Evolutionary conservation across 2,329 filamentous ascomycete species (phyloP).

Genomic region (Coleophoma eucalyptorum): DNA sequence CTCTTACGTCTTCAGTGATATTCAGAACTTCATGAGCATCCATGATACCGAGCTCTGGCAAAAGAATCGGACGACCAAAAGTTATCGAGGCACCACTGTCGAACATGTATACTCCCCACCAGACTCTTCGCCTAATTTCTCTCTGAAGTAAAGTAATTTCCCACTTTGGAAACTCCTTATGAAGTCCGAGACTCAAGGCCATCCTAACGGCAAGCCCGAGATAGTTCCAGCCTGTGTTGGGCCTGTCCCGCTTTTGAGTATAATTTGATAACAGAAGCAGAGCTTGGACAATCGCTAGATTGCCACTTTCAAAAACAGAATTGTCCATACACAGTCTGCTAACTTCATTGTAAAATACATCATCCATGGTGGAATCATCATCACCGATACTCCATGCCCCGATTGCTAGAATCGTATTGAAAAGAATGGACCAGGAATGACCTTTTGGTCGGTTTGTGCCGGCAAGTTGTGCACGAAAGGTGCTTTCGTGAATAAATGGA

Average conservation of each 20-base stretch:
- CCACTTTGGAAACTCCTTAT: conserved; percentile 37
- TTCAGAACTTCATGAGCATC: conserved; percentile 13
- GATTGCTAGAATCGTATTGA: conserved; percentile 12
- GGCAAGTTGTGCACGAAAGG: conserved; percentile 12
- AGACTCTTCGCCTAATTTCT: conserved; percentile 34
- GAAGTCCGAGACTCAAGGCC: conserved; percentile 44
- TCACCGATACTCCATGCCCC: conserved; percentile 13
- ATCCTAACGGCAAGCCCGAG: conserved; percentile 47
- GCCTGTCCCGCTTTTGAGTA: conserved; percentile 43
- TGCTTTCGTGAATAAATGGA: conserved; percentile 15
- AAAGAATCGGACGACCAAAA: conserved; percentile 33
- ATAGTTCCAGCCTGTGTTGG: conserved; percentile 48
- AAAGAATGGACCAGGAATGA: conserved; percentile 13
- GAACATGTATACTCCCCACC: conserved; percentile 40
- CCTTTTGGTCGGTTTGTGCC: conserved; percentile 9
- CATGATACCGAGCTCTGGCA: conserved; percentile 10
- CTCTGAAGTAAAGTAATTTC: conserved; percentile 21
- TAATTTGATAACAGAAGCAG: conserved; percentile 43
- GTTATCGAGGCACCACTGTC: conserved; percentile 43
- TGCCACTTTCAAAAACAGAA: conserved; percentile 38
- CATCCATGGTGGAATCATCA: conserved; percentile 9
- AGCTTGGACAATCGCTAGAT: conserved; percentile 39
- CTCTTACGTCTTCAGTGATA: conserved; percentile 11
- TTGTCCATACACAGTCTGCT: conserved; percentile 32
- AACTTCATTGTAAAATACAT: conserved; percentile 8